phyloP scores from a whole-genome alignment of 1,284 basidiomycete genomes.

The Peniophora sp. region DNA sequence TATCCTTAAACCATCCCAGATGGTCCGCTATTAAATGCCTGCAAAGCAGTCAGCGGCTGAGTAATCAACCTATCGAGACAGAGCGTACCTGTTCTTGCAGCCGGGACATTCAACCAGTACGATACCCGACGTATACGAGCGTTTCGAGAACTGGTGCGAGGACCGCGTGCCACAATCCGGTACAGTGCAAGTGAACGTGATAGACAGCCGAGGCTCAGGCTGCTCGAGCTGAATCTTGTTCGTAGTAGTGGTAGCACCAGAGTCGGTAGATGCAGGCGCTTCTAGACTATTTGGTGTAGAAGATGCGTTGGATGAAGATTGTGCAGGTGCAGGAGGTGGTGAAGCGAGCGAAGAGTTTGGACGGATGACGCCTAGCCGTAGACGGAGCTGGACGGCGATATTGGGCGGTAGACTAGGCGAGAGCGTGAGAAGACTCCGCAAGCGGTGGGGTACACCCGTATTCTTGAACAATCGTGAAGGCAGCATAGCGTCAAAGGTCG shows the following conservation, averaged over 20 bases:
- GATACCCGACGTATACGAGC: conserved; percentile 82
- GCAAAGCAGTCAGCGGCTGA: conserved; percentile 8
- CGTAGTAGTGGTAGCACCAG: conserved; percentile 18
- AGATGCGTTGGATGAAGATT: conserved; percentile 1
- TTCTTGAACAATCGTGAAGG: conserved; percentile 34
- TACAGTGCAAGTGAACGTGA: conserved; percentile 89
- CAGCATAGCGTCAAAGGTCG: conserved; percentile 22
- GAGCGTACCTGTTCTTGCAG: conserved; percentile 76
- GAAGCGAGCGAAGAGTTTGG: conserved; percentile 4
- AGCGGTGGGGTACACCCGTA: conserved; percentile 28
- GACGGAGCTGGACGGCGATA: conserved; percentile 11
- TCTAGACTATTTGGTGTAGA: neutral
- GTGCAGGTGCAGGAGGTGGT: neutral
- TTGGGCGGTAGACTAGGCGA: conserved; percentile 26
- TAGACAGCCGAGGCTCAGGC: conserved; percentile 50
- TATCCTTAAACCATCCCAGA: conserved; percentile 87
- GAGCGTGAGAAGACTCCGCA: conserved; percentile 29
- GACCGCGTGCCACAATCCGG: conserved; percentile 73
- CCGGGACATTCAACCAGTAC: conserved; percentile 90
- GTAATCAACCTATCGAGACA: conserved; percentile 1
- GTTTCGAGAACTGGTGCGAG: conserved; percentile 82
- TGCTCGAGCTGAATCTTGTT: conserved; percentile 17
- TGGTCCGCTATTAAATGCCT: conserved; percentile 90
- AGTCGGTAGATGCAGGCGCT: conserved; percentile 2
- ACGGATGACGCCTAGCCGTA: conserved; percentile 5